Conservation (phyloP, 805 yeast species). For the Starmerella khaoyaiensis region DNA sequence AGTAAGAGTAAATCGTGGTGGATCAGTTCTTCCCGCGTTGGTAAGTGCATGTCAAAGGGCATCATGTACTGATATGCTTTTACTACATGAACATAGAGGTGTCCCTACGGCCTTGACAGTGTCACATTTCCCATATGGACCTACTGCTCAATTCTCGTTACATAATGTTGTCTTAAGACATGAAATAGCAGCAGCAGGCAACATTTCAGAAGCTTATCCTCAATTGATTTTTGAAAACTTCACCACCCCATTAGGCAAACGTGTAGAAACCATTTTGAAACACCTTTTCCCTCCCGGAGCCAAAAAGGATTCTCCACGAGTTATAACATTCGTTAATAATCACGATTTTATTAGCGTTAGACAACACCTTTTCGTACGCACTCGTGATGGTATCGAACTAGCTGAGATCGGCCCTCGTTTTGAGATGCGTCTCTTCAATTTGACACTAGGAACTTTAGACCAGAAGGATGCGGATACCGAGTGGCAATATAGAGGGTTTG, state of each 20-base stretch:
- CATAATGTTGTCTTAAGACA: slow-evolving; percentile 93
- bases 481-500: slow-evolving; percentile 87
- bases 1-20: slow-evolving; percentile 85
- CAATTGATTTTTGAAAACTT: slow-evolving; percentile 89
- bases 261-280: slow-evolving; percentile 69
- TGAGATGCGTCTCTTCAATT: slow-evolving; percentile 86
- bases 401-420: slow-evolving; percentile 98
- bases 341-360: slow-evolving; percentile 90
- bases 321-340: slow-evolving; percentile 79
- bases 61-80: slow-evolving; percentile 69
- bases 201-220: slow-evolving; percentile 83
- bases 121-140: slow-evolving; percentile 96
- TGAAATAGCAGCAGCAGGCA: slow-evolving; percentile 75
- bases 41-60: slow-evolving; percentile 73
- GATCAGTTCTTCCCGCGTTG: slow-evolving; percentile 68
- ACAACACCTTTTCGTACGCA: slow-evolving; percentile 86
- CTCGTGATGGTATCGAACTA: slow-evolving; percentile 76
- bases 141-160: slow-evolving; percentile 83
- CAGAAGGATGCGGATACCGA: slow-evolving; percentile 96
- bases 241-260: slow-evolving; percentile 61
- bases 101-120: slow-evolving; percentile 88
- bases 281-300: slow-evolving; percentile 96
- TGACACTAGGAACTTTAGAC: slow-evolving; percentile 80
- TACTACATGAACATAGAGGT: slow-evolving; percentile 95
- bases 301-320: slow-evolving; percentile 76